Evolutionary conservation across 345 rosid species (phyloP), one percentile per base, ranked within the genome.

Genomic region (Moricandia arvensis): DNA sequence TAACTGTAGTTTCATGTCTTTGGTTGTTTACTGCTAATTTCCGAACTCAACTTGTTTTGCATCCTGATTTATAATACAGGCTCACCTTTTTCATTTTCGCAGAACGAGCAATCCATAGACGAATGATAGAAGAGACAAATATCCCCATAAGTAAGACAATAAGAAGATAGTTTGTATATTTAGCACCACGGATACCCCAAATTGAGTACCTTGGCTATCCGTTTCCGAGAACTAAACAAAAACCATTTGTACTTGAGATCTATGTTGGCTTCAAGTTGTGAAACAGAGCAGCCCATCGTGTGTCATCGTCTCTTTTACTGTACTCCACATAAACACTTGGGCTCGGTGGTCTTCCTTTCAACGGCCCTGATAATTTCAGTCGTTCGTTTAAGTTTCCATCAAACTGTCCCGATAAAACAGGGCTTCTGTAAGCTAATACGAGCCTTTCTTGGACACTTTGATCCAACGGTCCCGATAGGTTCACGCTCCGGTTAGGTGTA

Each of bases 201-300:
- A 41, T 4, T 12, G 49, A 41, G 49, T 41, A 41, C 49, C 49
- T 11, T 41, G 5, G 15, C 49, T 41, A 12, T 15, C 6, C 11
- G 24, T 55, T 55, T 55, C 24, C 47, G 34, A 74, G 29, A 18
- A 29, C 9, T 6, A 65, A 74, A 31, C 35, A 31, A 66, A 57
- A 57, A 18, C 58, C 59, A 53, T 27, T 53, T 4, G 18, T 12
- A 43, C 26, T 54, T 51, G 16, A 17, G 58, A 51, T 54, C 54
- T 79, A 91, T 75, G 93, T 91, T n/a, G 97, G 97, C 66, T 88
- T 87, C 87, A 91, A 75, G 78, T 87, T 91, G 31, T 82, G 89
- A 77, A 93, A 93, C 58, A 91, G 71, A 45, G 87, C 45, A 69
- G 86, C 78, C 97, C 94, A 91, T 3, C 80, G 75, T 33, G 87